Evolutionary conservation across 768 basidiomycete genomes (phyloP).

Genomic region (Daedalea quercina): DNA sequence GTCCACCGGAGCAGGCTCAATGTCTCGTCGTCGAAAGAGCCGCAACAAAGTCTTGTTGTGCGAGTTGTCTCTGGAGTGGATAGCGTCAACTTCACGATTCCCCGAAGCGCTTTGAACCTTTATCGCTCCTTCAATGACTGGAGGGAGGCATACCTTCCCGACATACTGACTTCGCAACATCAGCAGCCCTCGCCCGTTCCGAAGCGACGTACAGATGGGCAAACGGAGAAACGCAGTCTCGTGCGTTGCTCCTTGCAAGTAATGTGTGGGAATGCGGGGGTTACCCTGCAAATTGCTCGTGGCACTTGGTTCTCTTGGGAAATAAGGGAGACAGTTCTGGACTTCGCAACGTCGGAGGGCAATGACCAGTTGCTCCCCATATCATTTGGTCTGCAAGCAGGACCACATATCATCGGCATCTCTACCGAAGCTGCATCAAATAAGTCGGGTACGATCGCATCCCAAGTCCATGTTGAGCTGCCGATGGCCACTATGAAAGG

Average conservation of each 20-base stretch:
- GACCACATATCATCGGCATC: conserved; percentile 55
- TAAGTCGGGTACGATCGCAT: background rate
- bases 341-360: conserved; percentile 34
- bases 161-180: conserved; percentile 59
- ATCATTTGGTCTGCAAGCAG: conserved; percentile 60
- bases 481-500: conserved; percentile 65
- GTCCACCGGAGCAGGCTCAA: conserved; percentile 42
- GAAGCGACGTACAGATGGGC: conserved; percentile 17
- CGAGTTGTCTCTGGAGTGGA: conserved; percentile 40
- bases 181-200: conserved; percentile 31
- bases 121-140: conserved; percentile 80
- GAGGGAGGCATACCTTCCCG: conserved; percentile 73
- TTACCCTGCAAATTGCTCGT: conserved; percentile 79
- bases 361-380: conserved; percentile 11
- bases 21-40: conserved; percentile 41
- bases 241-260: conserved; percentile 44
- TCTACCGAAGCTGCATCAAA: conserved; percentile 32
- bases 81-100: conserved; percentile 51
- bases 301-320: conserved; percentile 85
- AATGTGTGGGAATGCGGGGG: conserved; percentile 41
- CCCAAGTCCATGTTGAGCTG: conserved; percentile 48
- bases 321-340: conserved; percentile 41
- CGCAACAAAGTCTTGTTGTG: conserved; percentile 27
- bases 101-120: conserved; percentile 73
- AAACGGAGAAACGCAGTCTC: background rate